These are phyloP conservation scores for Trichoderma cornu-damae DNA, from an alignment of 2,329 filamentous ascomycete genomes.

Conservation along the genomic window DNA sequence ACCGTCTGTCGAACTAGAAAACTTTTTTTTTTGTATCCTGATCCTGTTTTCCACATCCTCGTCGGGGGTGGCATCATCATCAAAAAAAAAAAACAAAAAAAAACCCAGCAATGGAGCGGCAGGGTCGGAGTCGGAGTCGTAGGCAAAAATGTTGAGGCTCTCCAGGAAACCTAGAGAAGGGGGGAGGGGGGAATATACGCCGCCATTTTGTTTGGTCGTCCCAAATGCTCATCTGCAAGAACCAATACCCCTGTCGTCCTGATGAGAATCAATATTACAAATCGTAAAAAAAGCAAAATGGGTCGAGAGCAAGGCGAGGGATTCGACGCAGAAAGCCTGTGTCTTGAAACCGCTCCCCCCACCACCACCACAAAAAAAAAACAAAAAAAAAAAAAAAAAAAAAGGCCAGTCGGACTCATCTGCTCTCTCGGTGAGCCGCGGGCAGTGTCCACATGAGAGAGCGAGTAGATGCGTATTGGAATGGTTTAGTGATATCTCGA, in stretches of 20 bases:
- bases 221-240: constrained; percentile 4
- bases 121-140: too few species aligned
- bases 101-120: constrained; percentile 20
- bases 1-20: constrained; percentile 38
- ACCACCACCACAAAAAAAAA: too few species aligned
- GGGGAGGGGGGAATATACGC: not conserved
- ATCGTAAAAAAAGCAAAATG: constrained; percentile 34
- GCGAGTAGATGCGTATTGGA: constrained; percentile 4
- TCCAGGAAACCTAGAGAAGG: too few species aligned
- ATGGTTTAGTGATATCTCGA: constrained; percentile 35
- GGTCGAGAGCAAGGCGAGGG: constrained; percentile 19
- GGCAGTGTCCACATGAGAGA: not conserved
- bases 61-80: constrained; percentile 38
- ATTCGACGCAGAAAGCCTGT: constrained; percentile 16
- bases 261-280: constrained; percentile 35
- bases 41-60: constrained; percentile 37
- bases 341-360: not conserved
- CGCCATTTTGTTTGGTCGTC: not conserved
- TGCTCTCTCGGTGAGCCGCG: not conserved
- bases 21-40: constrained; percentile 38
- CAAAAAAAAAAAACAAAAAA: too few species aligned
- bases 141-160: too few species aligned
- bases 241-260: constrained; percentile 23
- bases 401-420: constrained; percentile 13
- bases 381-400: too few species aligned